These are phyloP conservation scores for Pichia nakasei DNA, from an alignment of 805 yeast species.

Conservation along the genomic window DNA sequence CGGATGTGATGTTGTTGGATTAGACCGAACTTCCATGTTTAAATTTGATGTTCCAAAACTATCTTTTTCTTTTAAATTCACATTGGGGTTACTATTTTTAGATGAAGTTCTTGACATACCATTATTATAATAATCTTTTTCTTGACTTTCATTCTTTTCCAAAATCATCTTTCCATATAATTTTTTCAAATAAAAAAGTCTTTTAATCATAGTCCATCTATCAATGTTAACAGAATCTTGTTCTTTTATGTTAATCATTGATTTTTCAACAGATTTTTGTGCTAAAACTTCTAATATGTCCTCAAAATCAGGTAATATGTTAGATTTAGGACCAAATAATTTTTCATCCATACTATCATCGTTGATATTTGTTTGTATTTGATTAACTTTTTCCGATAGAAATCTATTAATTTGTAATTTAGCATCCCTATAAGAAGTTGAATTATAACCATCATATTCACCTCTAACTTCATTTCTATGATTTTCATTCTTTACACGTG, in stretches of 20 bases:
- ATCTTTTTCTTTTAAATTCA: not conserved
- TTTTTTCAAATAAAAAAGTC: constrained; percentile 61
- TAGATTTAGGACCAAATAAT: constrained; percentile 26
- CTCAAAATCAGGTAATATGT: constrained; percentile 40
- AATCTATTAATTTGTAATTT: constrained; percentile 47
- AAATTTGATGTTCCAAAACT: not conserved
- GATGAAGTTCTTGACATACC: not conserved
- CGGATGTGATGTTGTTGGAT: too few relatives aligned
- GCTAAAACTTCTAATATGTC: constrained; percentile 50
- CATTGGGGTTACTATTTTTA: not conserved
- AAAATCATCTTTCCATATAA: constrained; percentile 39
- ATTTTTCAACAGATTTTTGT: constrained; percentile 28
- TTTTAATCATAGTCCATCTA: constrained; percentile 65
- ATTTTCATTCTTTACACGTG: constrained; percentile 58
- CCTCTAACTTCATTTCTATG: constrained; percentile 76
- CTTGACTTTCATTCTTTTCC: constrained; percentile 2
- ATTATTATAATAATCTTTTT: not conserved
- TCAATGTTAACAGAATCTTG: constrained; percentile 34
- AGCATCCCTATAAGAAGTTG: constrained; percentile 36
- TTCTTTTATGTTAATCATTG: constrained; percentile 14
- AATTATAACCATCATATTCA: constrained; percentile 48
- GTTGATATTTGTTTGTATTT: not conserved
- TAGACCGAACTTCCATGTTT: too few relatives aligned
- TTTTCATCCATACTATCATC: constrained; percentile 19
- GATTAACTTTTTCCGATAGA: constrained; percentile 43